These are phyloP conservation scores for Peniophora sp. DNA, from an alignment of 1,284 basidiomycete species.

Conservation along the genomic window DNA sequence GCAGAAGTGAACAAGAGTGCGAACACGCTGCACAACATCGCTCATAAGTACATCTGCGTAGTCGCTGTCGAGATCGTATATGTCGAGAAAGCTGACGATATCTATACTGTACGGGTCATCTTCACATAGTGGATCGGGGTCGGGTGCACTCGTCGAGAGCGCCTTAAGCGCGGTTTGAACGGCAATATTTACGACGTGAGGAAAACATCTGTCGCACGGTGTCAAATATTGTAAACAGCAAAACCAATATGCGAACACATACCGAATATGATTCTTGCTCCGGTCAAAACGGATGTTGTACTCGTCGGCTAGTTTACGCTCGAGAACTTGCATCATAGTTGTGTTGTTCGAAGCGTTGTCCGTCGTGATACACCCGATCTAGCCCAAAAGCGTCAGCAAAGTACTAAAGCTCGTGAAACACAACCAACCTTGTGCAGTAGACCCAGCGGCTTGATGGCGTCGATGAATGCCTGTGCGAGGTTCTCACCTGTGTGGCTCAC, in stretches of 20 bases:
- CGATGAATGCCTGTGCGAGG: slow-evolving; percentile 9
- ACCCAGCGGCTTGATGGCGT: slow-evolving; percentile 1
- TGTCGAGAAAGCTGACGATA: no score
- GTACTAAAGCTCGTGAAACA: background rate
- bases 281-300: slow-evolving; percentile 16
- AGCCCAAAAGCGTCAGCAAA: background rate
- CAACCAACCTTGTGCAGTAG: background rate
- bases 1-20: no score
- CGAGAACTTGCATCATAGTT: slow-evolving; percentile 15
- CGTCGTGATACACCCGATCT: slow-evolving; percentile 16
- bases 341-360: slow-evolving; percentile 19
- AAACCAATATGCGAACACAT: background rate
- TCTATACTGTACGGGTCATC: no score
- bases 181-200: slow-evolving; percentile 23
- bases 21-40: no score
- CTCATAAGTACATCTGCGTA: no score
- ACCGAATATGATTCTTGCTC: slow-evolving; percentile 18
- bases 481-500: slow-evolving; percentile 11
- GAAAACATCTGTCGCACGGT: slow-evolving; percentile 22
- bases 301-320: background rate
- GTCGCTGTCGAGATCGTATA: no score
- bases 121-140: background rate
- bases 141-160: slow-evolving; percentile 1
- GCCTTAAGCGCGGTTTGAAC: slow-evolving; percentile 17
- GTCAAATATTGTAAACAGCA: background rate